A percentile compares a stretch with the other conserved stretches of the same genome.
These are phyloP conservation scores for Amylocarpus encephaloides DNA, from an alignment of 2,329 filamentous ascomycete species.

Conservation along the genomic window DNA sequence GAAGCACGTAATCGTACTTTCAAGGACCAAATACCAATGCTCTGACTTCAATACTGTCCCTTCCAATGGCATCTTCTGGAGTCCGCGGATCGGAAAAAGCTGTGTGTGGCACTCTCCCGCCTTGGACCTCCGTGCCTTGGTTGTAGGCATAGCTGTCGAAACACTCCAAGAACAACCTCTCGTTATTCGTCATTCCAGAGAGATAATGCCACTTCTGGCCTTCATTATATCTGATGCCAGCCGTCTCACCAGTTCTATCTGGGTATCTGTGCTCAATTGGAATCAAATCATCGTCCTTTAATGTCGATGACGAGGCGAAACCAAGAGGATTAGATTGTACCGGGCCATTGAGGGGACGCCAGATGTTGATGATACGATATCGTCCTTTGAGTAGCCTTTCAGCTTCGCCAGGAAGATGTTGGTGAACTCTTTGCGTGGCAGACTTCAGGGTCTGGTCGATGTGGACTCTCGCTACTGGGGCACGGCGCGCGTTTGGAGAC, in stretches of 20 bases:
- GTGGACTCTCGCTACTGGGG: conserved; percentile 67
- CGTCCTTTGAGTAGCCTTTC: conserved; percentile 58
- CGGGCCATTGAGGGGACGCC: conserved; percentile 41
- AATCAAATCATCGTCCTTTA: conserved; percentile 29
- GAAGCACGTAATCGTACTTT: neutral
- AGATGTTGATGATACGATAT: conserved; percentile 83
- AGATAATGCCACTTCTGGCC: conserved; percentile 32
- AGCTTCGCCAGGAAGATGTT: conserved; percentile 59
- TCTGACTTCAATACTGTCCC: conserved; percentile 87
- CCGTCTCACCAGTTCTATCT: conserved; percentile 28
- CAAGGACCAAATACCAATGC: conserved; percentile 68
- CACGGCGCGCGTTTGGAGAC: conserved; percentile 49
- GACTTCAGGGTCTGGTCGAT: conserved; percentile 74
- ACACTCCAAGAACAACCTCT: conserved; percentile 31
- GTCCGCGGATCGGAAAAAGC: conserved; percentile 75
- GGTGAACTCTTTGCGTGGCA: conserved; percentile 61
- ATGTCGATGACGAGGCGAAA: conserved; percentile 27
- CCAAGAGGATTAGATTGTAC: conserved; percentile 28
- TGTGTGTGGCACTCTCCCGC: conserved; percentile 56
- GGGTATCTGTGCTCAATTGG: conserved; percentile 31
- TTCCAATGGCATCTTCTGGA: conserved; percentile 58
- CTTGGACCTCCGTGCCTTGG: conserved; percentile 42
- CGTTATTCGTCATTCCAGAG: conserved; percentile 31
- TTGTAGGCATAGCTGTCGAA: conserved; percentile 38
- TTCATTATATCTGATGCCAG: conserved; percentile 28